Percentiles rank a stretch among this genome's conserved stretches.
phyloP scores from a whole-genome alignment of 106 monocot species.

The Ottelia alismoides region DNA sequence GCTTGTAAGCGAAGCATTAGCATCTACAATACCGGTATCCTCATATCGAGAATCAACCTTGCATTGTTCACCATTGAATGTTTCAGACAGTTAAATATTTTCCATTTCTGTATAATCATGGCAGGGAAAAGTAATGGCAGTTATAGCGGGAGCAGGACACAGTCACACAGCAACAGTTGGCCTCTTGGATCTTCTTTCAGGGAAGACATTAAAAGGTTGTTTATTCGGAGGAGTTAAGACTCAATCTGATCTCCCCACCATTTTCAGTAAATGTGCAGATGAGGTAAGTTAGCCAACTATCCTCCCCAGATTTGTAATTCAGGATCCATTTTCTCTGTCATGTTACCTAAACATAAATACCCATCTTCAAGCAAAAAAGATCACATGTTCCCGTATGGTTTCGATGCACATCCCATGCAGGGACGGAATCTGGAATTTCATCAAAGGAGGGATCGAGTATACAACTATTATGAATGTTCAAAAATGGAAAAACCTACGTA shows the following conservation, averaged over 20 bases:
- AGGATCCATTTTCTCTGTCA: too few relatives aligned
- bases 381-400: too few relatives aligned
- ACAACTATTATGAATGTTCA: too few relatives aligned
- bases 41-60: neutral
- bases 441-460: too few relatives aligned
- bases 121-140: conserved; percentile 1
- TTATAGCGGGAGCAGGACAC: neutral
- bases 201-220: conserved; percentile 5
- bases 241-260: neutral
- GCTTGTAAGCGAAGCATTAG: conserved; percentile 1
- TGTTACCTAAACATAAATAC: too few relatives aligned
- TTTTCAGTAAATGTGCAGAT: conserved; percentile 2
- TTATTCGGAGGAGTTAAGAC: conserved; percentile 3
- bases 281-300: too few relatives aligned
- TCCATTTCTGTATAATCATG: neutral
- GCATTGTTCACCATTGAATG: neutral
- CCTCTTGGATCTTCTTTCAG: neutral
- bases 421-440: too few relatives aligned
- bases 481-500: too few relatives aligned
- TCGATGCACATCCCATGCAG: too few relatives aligned
- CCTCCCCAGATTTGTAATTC: too few relatives aligned
- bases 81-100: neutral
- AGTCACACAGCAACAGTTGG: neutral
- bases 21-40: conserved; percentile 1
- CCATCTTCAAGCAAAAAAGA: too few relatives aligned